These are phyloP conservation scores for Coccomyxa sp. DNA, from an alignment of 139 green algal genomes.

Conservation along the genomic window DNA sequence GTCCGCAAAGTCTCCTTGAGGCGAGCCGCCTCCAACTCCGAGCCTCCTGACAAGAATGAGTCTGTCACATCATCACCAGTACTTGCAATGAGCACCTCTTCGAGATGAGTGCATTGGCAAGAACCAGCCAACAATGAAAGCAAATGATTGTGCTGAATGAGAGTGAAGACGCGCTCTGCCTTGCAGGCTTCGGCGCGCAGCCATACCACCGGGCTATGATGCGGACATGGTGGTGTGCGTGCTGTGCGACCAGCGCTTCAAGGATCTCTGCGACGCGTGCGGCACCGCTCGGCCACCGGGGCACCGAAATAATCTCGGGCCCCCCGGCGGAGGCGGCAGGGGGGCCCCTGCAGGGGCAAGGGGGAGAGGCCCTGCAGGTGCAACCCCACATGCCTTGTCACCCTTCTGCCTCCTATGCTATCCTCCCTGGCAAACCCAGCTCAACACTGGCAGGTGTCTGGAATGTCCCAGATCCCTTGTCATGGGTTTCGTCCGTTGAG, in stretches of 20 bases:
- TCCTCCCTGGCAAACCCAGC: too few species aligned
- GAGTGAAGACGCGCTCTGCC: neutral
- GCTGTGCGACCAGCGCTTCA: conserved; percentile 36
- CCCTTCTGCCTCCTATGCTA: neutral
- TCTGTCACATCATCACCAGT: neutral
- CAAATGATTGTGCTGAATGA: neutral
- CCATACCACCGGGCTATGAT: conserved; percentile 19
- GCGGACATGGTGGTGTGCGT: conserved; percentile 33
- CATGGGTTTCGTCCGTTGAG: too few species aligned
- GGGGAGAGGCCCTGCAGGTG: neutral
- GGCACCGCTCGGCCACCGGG: conserved; percentile 8
- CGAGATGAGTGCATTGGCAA: neutral
- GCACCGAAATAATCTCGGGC: neutral
- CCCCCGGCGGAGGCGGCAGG: neutral
- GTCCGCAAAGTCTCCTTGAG: conserved; percentile 10
- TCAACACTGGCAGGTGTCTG: too few species aligned
- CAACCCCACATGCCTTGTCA: neutral
- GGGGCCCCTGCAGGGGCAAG: neutral
- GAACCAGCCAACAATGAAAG: neutral
- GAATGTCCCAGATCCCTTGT: too few species aligned
- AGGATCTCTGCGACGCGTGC: conserved; percentile 16
- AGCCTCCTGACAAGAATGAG: neutral
- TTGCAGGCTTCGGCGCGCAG: conserved; percentile 15
- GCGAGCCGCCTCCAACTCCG: neutral
- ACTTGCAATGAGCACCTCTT: neutral